Evolutionary conservation across 2,329 filamentous ascomycete species (phyloP).

Genomic region (Ophiostoma montium): DNA sequence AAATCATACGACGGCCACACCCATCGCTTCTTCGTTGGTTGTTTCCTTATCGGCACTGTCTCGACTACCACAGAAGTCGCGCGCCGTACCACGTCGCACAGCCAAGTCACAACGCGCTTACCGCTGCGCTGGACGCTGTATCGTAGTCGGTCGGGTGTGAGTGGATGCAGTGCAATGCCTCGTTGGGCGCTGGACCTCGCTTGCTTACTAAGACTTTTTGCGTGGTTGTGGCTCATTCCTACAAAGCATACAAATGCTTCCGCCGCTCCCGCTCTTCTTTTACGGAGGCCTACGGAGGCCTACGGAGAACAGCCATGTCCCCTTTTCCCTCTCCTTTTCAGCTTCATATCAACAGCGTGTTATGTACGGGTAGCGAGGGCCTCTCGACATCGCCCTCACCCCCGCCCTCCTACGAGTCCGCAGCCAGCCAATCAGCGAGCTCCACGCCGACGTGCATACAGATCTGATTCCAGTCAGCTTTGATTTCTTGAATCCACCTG

Average conservation of each 20-base stretch:
- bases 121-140: constrained; percentile 7
- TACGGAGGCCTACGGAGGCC: no score
- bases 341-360: not conserved
- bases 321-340: no score
- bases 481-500: not conserved
- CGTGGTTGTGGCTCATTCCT: no score
- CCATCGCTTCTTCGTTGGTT: not conserved
- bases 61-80: not conserved
- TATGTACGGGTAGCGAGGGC: no score
- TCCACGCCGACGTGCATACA: constrained; percentile 11
- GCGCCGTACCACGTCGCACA: constrained; percentile 1
- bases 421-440: constrained; percentile 11
- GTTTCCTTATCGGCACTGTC: not conserved
- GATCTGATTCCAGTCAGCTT: not conserved
- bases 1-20: not conserved
- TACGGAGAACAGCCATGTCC: no score
- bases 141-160: not conserved
- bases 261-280: no score
- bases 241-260: no score
- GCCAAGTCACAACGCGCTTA: constrained; percentile 4
- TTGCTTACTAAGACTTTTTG: no score
- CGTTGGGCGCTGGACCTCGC: no score
- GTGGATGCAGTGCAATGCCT: not conserved
- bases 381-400: not conserved
- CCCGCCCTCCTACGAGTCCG: constrained; percentile 1